A percentile compares a stretch with the other conserved stretches of the same genome.
Conservation (phyloP, 2,329 filamentous ascomycete species). For the Fusarium continuum region DNA sequence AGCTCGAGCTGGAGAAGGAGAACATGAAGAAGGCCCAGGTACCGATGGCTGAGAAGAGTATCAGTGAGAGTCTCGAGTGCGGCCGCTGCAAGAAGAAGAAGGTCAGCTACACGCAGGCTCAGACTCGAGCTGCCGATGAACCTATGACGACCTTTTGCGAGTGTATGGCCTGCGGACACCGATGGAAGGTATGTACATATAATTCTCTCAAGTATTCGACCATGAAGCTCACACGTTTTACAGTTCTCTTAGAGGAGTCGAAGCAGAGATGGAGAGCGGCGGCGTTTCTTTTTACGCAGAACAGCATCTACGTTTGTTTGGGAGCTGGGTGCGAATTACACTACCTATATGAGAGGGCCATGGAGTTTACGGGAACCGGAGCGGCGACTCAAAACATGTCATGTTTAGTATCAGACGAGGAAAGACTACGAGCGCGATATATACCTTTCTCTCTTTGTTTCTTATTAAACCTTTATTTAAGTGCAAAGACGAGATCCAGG, state of each 20-base stretch:
- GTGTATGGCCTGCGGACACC: slow-evolving; percentile 73
- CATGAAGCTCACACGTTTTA: slow-evolving; percentile 12
- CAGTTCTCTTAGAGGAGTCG: slow-evolving; percentile 39
- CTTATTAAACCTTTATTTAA: slow-evolving; percentile 12
- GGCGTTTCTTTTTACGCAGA: slow-evolving; percentile 34
- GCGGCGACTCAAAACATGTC: slow-evolving; percentile 35
- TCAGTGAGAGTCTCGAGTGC: slow-evolving; percentile 88
- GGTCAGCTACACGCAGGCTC: slow-evolving; percentile 95
- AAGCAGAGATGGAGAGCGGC: neutral
- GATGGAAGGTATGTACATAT: slow-evolving; percentile 70
- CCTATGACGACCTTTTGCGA: slow-evolving; percentile 84
- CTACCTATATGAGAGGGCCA: slow-evolving; percentile 17
- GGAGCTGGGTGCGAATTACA: slow-evolving; percentile 15
- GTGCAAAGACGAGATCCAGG: slow-evolving; percentile 4
- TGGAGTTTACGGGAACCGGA: slow-evolving; percentile 41
- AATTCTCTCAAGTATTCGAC: neutral
- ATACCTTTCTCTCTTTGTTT: slow-evolving; percentile 37
- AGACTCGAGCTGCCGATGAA: slow-evolving; percentile 95
- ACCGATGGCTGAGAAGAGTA: slow-evolving; percentile 88
- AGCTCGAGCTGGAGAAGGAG: slow-evolving; percentile 81
- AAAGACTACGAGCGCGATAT: slow-evolving; percentile 35
- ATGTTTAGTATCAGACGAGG: slow-evolving; percentile 35
- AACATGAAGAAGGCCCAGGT: slow-evolving; percentile 99
- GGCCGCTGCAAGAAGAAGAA: slow-evolving; percentile 92
- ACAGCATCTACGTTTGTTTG: slow-evolving; percentile 19